Evolutionary conservation across 2,329 filamentous ascomycete genomes (phyloP).

Genomic region (Aspergillus puulaauensis): DNA sequence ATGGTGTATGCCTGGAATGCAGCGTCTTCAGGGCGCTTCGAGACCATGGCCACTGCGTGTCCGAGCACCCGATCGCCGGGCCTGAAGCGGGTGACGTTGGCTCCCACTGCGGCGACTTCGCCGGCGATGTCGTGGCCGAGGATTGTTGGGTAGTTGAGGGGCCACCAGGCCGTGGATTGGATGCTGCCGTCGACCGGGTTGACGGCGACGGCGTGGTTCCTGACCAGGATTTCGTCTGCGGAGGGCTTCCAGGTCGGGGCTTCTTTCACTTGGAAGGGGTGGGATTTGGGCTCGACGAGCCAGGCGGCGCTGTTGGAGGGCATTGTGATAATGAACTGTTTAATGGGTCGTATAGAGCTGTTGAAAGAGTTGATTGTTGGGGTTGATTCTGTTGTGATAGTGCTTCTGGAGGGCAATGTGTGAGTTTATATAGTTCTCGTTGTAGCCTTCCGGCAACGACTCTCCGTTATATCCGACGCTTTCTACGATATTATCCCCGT

Average conservation of each 20-base stretch:
- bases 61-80: slow-evolving; percentile 12
- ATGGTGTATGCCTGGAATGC: slow-evolving; percentile 31
- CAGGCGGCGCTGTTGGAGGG: slow-evolving; percentile 17
- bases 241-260: slow-evolving; percentile 12
- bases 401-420: not conserved
- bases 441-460: not conserved
- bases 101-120: slow-evolving; percentile 5
- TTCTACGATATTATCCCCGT: too few relatives aligned
- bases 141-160: slow-evolving; percentile 11
- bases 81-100: slow-evolving; percentile 9
- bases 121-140: slow-evolving; percentile 16
- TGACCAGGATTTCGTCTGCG: slow-evolving; percentile 31
- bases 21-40: slow-evolving; percentile 3
- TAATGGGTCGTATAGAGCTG: too few relatives aligned
- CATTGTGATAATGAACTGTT: not conserved
- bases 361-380: not conserved
- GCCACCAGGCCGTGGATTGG: slow-evolving; percentile 9
- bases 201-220: slow-evolving; percentile 19
- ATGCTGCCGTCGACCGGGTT: slow-evolving; percentile 18
- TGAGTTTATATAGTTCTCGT: not conserved
- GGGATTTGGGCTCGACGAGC: slow-evolving; percentile 14
- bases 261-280: slow-evolving; percentile 17
- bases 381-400: not conserved
- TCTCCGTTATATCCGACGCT: not conserved
- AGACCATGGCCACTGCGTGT: slow-evolving; percentile 1